Conservation (phyloP, 163 green algal species). For the Chlorella variabilis region DNA sequence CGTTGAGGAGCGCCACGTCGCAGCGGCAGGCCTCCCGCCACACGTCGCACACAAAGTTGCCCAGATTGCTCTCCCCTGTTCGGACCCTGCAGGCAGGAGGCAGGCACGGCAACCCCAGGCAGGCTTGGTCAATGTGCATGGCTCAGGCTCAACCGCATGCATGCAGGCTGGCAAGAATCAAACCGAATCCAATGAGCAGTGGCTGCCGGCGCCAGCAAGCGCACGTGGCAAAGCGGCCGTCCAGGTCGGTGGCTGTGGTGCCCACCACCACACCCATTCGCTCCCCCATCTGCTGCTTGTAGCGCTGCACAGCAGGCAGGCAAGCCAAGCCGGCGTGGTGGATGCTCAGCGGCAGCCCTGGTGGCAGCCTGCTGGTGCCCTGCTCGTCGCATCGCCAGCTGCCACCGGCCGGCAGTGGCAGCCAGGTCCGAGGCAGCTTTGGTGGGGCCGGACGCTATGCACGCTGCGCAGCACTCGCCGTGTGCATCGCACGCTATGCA, state of each 20-base stretch:
- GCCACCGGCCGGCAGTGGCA: no score
- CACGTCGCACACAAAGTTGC: slow-evolving; percentile 77
- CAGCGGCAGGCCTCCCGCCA: slow-evolving; percentile 59
- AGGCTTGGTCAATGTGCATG: no score
- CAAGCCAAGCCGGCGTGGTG: no score
- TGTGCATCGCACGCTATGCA: no score
- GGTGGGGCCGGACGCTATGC: no score
- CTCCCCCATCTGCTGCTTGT: slow-evolving; percentile 12
- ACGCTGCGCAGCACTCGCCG: no score
- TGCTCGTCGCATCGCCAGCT: no score
- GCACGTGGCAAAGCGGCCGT: slow-evolving; percentile 67
- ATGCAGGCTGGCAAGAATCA: neutral
- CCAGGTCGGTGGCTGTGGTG: slow-evolving; percentile 50
- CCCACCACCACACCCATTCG: slow-evolving; percentile 64
- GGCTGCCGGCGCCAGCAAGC: neutral
- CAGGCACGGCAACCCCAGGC: neutral
- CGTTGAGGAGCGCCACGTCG: slow-evolving; percentile 70
- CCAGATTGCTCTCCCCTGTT: slow-evolving; percentile 71
- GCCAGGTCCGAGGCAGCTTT: no score
- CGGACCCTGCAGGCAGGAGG: slow-evolving; percentile 46
- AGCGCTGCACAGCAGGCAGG: neutral
- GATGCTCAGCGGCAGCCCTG: no score
- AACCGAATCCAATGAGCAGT: no score
- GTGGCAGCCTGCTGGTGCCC: no score
- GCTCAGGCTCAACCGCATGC: no score